Conservation (phyloP, 2,329 filamentous ascomycete genomes). For the Sclerotinia borealis region DNA sequence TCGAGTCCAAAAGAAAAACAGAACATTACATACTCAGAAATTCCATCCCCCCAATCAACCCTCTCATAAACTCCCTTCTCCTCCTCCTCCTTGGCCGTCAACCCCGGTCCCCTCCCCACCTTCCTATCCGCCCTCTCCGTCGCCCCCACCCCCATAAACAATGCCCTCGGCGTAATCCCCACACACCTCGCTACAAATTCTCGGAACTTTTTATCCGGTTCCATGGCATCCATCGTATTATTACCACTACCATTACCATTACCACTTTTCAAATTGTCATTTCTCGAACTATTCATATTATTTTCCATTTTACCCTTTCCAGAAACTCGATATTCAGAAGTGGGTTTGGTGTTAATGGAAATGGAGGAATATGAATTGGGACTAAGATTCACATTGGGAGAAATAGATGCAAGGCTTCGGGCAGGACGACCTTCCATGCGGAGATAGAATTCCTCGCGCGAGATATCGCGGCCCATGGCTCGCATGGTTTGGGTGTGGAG, state of each 20-base stretch:
- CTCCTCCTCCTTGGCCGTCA: neutral
- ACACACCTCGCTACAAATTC: constrained; percentile 4
- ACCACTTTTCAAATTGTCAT: neutral
- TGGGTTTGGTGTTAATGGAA: neutral
- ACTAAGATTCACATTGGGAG: neutral
- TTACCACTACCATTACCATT: too few species aligned
- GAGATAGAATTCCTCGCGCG: constrained; percentile 11
- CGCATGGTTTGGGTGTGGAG: neutral
- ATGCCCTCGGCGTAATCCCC: neutral
- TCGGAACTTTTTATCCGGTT: neutral
- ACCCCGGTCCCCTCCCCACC: neutral
- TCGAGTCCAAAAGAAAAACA: neutral
- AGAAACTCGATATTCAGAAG: neutral
- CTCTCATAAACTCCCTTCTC: neutral
- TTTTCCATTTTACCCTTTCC: neutral
- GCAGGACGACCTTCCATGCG: constrained; percentile 5
- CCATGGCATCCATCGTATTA: neutral
- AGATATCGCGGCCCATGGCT: constrained; percentile 4
- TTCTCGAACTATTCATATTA: neutral
- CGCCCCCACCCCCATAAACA: constrained; percentile 1
- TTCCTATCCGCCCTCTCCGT: neutral
- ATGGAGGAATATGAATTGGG: neutral
- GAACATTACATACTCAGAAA: neutral
- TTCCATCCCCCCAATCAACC: neutral
- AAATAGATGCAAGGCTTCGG: neutral